These are phyloP conservation scores for Metschnikowia lochheadii DNA, from an alignment of 805 yeast genomes.

Conservation along the genomic window DNA sequence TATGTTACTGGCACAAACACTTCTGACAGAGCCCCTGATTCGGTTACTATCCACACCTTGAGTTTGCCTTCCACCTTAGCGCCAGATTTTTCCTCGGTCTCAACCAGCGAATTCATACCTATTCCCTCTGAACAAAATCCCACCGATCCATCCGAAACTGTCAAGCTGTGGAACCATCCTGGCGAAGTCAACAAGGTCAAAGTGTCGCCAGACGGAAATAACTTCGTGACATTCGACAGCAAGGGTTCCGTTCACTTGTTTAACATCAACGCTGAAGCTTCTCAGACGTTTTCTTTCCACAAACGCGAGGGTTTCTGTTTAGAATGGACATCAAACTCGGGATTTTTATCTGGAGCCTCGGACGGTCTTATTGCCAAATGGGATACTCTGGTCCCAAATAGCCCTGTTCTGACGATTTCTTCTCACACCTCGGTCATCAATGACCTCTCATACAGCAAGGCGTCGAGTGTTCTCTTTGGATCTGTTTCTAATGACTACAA, in stretches of 20 bases:
- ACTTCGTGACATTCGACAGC: slow-evolving; percentile 53
- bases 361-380: slow-evolving; percentile 69
- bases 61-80: slow-evolving; percentile 49
- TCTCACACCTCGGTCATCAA: slow-evolving; percentile 59
- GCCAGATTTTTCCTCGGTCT: slow-evolving; percentile 26
- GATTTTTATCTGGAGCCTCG: slow-evolving; percentile 59
- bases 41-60: slow-evolving; percentile 42
- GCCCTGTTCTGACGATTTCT: slow-evolving; percentile 48
- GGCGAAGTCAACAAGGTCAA: slow-evolving; percentile 65
- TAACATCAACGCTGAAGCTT: slow-evolving; percentile 23
- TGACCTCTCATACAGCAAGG: slow-evolving; percentile 57
- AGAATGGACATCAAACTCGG: slow-evolving; percentile 54
- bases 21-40: slow-evolving; percentile 37
- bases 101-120: slow-evolving; percentile 17
- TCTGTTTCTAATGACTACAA: slow-evolving; percentile 68
- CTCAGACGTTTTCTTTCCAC: slow-evolving; percentile 48
- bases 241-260: slow-evolving; percentile 48
- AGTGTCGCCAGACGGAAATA: slow-evolving; percentile 45
- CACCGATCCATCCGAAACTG: neutral
- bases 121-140: slow-evolving; percentile 14
- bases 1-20: slow-evolving; percentile 50
- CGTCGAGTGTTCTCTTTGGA: slow-evolving; percentile 48
- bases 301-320: slow-evolving; percentile 64
- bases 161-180: slow-evolving; percentile 51
- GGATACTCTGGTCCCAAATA: slow-evolving; percentile 46